Base-by-base conservation (phyloP, 73 alveolate genomes). In the Uronychia binucleata region DNA sequence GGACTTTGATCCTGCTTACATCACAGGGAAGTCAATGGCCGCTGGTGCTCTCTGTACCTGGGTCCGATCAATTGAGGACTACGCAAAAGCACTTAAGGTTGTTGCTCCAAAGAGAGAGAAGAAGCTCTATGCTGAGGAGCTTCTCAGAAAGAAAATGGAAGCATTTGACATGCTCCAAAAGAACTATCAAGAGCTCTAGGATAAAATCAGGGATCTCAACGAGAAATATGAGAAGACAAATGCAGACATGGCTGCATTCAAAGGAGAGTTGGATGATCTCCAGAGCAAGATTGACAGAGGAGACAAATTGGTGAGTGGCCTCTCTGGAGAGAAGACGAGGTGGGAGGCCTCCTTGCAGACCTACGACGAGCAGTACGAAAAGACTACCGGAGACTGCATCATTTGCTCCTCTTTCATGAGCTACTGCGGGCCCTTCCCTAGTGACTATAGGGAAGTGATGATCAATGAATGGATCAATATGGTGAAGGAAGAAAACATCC, bases 401-500 rank as follows among this genome's bases (percentile, higher is more conserved):
- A 79, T 99, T 81, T 97, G 99, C 29, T 99, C 99, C n/a, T 99
- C 99, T 32, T 95, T 98, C 92, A 92, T 98, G 94, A 95, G 99
- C 85, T 98, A 98, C 87, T 94, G 96, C 13, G 99, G 99, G n/a
- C 99, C 99, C 29, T 98, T 98, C 98, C 99, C 99, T 26, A 96
- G 98, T 75, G 98, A 97, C 81, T 96, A 97, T 88, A 94, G 99
- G 93, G 92, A 95, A 46, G 19, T 46, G 67, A 5, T 46, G n/a
- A 19, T 19, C 5, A 46, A 46, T 46, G 19, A 46, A 46, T 92
- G 93, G 96, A 77, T 91, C 46, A 78, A 96, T 0, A 82, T 57
- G 60, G 82, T 91, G 30, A 82, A 91, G 59, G 83, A 77, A 35
- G 84, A 88, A 80, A 91, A 96, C 85, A 92, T 97, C 32, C 98